Percentiles rank a stretch among this genome's conserved stretches.
phyloP scores from a whole-genome alignment of 2,329 filamentous ascomycete species.

The Dothistroma pini region DNA sequence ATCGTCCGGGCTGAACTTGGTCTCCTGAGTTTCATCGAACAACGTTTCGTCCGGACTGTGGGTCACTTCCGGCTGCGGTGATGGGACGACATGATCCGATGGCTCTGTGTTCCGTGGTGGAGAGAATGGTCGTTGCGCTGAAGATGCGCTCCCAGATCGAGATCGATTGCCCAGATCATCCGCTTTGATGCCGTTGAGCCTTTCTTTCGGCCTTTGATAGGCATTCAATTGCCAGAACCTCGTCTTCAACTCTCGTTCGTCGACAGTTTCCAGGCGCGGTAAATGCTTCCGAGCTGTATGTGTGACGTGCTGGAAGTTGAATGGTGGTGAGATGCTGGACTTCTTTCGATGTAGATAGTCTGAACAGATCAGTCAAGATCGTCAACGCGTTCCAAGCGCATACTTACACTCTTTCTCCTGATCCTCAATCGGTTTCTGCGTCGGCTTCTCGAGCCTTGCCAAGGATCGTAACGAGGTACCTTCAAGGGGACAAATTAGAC shows the following conservation, averaged over 20 bases:
- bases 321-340: slow-evolving; percentile 57
- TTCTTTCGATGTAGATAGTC: slow-evolving; percentile 38
- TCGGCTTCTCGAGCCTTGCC: neutral
- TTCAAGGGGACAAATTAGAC: neutral
- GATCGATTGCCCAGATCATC: slow-evolving; percentile 39
- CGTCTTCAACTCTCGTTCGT: slow-evolving; percentile 50
- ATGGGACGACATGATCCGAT: neutral
- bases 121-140: neutral
- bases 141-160: neutral
- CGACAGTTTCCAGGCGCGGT: slow-evolving; percentile 49
- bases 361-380: slow-evolving; percentile 5
- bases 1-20: slow-evolving; percentile 20
- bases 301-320: slow-evolving; percentile 62
- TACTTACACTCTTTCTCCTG: slow-evolving; percentile 22
- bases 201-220: slow-evolving; percentile 48
- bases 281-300: slow-evolving; percentile 57
- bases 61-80: slow-evolving; percentile 6
- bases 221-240: slow-evolving; percentile 54
- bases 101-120: neutral
- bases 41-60: slow-evolving; percentile 25
- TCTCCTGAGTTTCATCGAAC: slow-evolving; percentile 27
- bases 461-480: neutral
- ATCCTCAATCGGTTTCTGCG: neutral
- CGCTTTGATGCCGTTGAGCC: slow-evolving; percentile 52
- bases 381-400: neutral